Evolutionary conservation across 2,329 filamentous ascomycete species (phyloP), one percentile per base, ranked within the genome.

Genomic region (Penicillium hordei): DNA sequence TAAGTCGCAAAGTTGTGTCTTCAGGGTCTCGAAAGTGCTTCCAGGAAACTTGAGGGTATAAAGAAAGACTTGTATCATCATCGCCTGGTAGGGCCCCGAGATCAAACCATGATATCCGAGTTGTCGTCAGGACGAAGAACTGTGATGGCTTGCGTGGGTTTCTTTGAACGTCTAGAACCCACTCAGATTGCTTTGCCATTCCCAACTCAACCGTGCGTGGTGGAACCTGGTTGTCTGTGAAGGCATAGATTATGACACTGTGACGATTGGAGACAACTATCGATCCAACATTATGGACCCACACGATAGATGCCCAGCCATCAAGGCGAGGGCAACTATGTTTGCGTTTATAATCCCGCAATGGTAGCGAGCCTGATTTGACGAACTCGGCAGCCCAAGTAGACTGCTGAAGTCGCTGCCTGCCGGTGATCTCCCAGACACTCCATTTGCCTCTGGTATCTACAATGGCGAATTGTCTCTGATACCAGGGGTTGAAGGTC

Each of bases 401-500:
- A 21, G 66, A 52, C 48, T 70, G 67, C 43, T 63, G 63, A 48
- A 68, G 60, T 54, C 68, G 68, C 44, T 66, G 59, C 33, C 71
- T 68, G 43, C 74, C 71, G 29, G 71, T 69, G 23, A 81, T 63
- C 58, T 75, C 75, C 79, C 73, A 78, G 39, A 86, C 68, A 52
- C 74, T 80, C 85, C 85, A 88, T 39, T 72, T 73, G 1, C 83
- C 83, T 31, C 69, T 63, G 44, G 77, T 75, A 66, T 87, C 83
- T 21, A 86, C 70, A 15, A 86, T 73, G 2, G 77, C 84, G 57
- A 87, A 68, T 64, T 85, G 81, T n/a, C 77, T 76, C 56, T 81
- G 77, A 66, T 83, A 82, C 75, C 81, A 83, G 4, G 84, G 84
- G 64, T 87, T 86, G 70, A 87, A 87, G 7, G 78, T 69, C 12